Evolutionary conservation across 2,329 filamentous ascomycete genomes (phyloP), one percentile per base, ranked within the genome.

Genomic region (Diaporthe capsici): DNA sequence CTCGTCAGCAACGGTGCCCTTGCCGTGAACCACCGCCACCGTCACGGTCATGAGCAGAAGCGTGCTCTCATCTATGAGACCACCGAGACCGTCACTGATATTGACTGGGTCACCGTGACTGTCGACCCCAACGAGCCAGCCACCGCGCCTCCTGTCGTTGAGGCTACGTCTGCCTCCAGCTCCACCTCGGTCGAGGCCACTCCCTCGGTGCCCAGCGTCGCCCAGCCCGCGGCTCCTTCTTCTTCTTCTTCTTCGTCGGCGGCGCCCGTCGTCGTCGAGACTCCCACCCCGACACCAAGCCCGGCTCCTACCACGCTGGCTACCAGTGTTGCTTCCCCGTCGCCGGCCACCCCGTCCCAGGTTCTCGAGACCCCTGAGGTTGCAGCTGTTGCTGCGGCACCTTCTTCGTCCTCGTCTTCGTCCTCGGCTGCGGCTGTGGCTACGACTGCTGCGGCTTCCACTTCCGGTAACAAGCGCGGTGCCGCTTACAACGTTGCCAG

Each of bases 401-500:
- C 73, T 58, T 42, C 74, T 13, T 55, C 65, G 49, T 70, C 65
- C 17, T 73, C 78, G 57, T 42, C 65, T 28, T 74, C 78, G 60
- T 28, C 74, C 17, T 73, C 78, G 61, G 76, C 79, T n/a, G 75
- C 77, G 65, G 77, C 79, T 61, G 71, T 76, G 49, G 75, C 73
- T 25, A 63, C 78, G 20, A 47, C 79, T 61, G 60, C 76, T 25
- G 72, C 78, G 51, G 68, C 77, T 44, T 73, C 77, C 75, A 81
- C 81, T 80, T 81, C 79, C 37, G 82, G 81, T 72, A 82, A 83
- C 65, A 93, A 94, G 90, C 92, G 92, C 82, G 93, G 93, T 84
- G 84, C 94, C 68, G 90, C 90, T 70, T 95, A 92, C 89, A 94
- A 94, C 84, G 85, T 90, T 44, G 87, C 87, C 73, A 79, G 78